These are phyloP conservation scores for Melanomma pulvis-pyrius DNA, from an alignment of 495 filamentous ascomycete species.

Conservation along the genomic window DNA sequence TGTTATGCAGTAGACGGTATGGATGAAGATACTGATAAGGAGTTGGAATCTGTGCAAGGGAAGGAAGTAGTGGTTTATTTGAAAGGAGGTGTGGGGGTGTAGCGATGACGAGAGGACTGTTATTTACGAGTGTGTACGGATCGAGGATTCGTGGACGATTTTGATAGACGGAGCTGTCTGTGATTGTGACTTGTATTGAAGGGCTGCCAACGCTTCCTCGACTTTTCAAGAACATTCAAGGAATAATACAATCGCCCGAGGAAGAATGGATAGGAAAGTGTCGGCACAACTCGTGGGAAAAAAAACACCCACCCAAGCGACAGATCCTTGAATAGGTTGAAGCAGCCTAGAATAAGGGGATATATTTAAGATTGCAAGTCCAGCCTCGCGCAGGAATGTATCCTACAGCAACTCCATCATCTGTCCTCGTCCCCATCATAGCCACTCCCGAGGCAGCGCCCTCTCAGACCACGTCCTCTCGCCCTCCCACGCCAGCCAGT, in stretches of 20 bases:
- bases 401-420: no score
- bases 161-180: background rate
- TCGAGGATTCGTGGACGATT: background rate
- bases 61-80: no score
- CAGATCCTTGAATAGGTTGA: no score
- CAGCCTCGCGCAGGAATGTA: no score
- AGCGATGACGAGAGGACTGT: background rate
- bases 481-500: slow-evolving; percentile 40
- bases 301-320: background rate
- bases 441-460: slow-evolving; percentile 30
- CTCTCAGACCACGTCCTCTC: slow-evolving; percentile 34
- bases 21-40: no score
- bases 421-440: slow-evolving; percentile 19
- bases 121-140: background rate
- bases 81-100: background rate
- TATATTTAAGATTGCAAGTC: no score
- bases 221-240: background rate
- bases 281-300: no score
- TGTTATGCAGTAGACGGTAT: no score
- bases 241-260: no score
- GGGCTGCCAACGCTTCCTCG: background rate
- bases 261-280: no score
- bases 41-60: no score
- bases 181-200: background rate
- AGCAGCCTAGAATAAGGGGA: no score